Evolutionary conservation across 108 stramenopile species (phyloP).

Genomic region (Chaetoceros muelleri): DNA sequence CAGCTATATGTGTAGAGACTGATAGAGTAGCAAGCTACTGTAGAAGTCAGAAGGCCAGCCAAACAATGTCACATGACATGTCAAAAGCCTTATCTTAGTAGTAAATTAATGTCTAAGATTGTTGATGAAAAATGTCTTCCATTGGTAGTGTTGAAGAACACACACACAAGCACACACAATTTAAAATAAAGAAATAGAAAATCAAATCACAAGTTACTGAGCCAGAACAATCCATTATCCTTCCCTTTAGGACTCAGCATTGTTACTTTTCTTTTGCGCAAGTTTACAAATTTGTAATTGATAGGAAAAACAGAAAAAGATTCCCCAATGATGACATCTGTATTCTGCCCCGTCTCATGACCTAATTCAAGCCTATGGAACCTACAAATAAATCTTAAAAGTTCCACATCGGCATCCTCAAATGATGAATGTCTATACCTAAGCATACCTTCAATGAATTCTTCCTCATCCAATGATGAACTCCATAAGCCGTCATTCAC

Average conservation of each 20-base stretch:
- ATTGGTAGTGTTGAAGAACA: too few relatives aligned
- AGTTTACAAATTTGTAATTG: slow-evolving; percentile 61
- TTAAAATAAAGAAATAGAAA: slow-evolving; percentile 76
- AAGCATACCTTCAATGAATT: slow-evolving; percentile 1
- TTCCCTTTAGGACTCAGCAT: slow-evolving; percentile 45
- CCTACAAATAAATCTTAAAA: slow-evolving; percentile 65
- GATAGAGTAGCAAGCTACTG: too few relatives aligned
- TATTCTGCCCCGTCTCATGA: background rate
- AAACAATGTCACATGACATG: too few relatives aligned
- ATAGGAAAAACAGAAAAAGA: slow-evolving; percentile 45
- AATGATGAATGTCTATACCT: slow-evolving; percentile 43
- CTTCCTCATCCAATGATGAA: slow-evolving; percentile 1
- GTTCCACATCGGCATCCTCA: slow-evolving; percentile 43
- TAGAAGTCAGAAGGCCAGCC: too few relatives aligned
- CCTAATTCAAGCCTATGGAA: slow-evolving; percentile 28
- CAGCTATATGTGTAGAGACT: too few relatives aligned
- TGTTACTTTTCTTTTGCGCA: slow-evolving; percentile 36
- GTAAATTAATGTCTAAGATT: too few relatives aligned
- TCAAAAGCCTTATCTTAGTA: too few relatives aligned
- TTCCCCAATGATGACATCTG: slow-evolving; percentile 26
- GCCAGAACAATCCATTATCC: slow-evolving; percentile 42
- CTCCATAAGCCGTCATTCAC: slow-evolving; percentile 47
- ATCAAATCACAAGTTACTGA: slow-evolving; percentile 34
- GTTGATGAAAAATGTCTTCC: too few relatives aligned
- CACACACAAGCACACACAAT: too few relatives aligned